These are phyloP conservation scores for Lobulomyces angularis DNA, from an alignment of 192 early-diverging fungal genomes.

Conservation along the genomic window DNA sequence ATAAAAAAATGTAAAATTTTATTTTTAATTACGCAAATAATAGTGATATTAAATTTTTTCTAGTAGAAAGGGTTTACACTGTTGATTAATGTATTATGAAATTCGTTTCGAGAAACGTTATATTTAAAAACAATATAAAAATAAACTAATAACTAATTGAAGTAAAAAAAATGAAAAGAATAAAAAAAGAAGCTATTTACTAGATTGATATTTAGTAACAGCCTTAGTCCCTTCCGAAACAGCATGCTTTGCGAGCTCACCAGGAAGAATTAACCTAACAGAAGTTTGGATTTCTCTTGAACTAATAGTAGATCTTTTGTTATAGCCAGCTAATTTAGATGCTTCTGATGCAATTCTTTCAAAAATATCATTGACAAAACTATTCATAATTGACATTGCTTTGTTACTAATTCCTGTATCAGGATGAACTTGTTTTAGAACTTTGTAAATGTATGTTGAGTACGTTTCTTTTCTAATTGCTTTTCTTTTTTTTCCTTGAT, in stretches of 20 bases:
- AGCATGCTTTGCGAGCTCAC: constrained; percentile 93
- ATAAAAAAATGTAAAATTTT: no score
- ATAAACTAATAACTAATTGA: no score
- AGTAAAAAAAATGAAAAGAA: no score
- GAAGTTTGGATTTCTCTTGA: constrained; percentile 90
- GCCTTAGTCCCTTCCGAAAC: constrained; percentile 98
- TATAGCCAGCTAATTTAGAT: constrained; percentile 78
- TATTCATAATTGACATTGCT: constrained; percentile 95
- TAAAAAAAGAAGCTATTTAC: no score
- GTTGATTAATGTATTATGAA: no score
- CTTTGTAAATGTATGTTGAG: constrained; percentile 94
- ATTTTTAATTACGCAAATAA: no score
- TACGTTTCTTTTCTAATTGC: constrained; percentile 73
- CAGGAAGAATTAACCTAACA: constrained; percentile 67
- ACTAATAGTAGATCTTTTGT: constrained; percentile 91
- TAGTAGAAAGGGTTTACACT: no score
- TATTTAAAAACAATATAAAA: no score
- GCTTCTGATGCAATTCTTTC: constrained; percentile 82
- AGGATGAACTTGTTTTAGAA: constrained; percentile 93
- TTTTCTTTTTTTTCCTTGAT: constrained; percentile 55
- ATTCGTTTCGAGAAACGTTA: no score
- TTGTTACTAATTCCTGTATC: constrained; percentile 95
- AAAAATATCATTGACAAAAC: constrained; percentile 95
- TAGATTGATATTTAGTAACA: constrained; percentile 88
- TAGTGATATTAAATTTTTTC: no score